phyloP scores from a whole-genome alignment of 2,329 filamentous ascomycete species.

The Lachnellula cervina region DNA sequence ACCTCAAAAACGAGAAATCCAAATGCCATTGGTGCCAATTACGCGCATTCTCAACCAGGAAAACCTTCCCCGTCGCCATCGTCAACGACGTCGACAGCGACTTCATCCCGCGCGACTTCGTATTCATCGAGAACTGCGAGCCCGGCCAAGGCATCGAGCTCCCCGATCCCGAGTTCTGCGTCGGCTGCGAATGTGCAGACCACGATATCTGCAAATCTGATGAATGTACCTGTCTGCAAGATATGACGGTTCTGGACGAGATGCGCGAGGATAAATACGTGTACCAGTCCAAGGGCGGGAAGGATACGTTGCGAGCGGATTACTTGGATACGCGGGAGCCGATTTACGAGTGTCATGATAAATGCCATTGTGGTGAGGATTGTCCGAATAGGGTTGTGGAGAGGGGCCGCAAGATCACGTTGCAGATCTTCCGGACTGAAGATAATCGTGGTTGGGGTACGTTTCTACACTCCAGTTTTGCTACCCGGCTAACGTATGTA shows the following conservation, averaged over 20 bases:
- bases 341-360: constrained; percentile 76
- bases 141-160: constrained; percentile 5
- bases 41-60: neutral
- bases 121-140: constrained; percentile 5
- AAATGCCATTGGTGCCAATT: constrained; percentile 10
- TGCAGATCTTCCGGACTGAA: constrained; percentile 72
- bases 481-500: constrained; percentile 5
- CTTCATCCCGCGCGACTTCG: constrained; percentile 1
- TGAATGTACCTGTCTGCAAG: constrained; percentile 62
- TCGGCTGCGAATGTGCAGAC: constrained; percentile 6
- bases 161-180: constrained; percentile 4
- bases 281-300: constrained; percentile 55
- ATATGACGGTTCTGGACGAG: constrained; percentile 48
- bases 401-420: constrained; percentile 61
- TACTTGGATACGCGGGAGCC: constrained; percentile 52
- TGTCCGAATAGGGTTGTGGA: constrained; percentile 77
- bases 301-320: constrained; percentile 47
- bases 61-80: constrained; percentile 1
- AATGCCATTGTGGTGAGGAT: constrained; percentile 56
- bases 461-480: constrained; percentile 18
- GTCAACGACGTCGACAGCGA: constrained; percentile 2
- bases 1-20: neutral
- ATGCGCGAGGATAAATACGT: constrained; percentile 34
- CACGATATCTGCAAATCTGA: neutral
- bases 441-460: constrained; percentile 70